These are phyloP conservation scores for Ustanciosporium gigantosporum DNA, from an alignment of 1,284 basidiomycete genomes.

Conservation along the genomic window DNA sequence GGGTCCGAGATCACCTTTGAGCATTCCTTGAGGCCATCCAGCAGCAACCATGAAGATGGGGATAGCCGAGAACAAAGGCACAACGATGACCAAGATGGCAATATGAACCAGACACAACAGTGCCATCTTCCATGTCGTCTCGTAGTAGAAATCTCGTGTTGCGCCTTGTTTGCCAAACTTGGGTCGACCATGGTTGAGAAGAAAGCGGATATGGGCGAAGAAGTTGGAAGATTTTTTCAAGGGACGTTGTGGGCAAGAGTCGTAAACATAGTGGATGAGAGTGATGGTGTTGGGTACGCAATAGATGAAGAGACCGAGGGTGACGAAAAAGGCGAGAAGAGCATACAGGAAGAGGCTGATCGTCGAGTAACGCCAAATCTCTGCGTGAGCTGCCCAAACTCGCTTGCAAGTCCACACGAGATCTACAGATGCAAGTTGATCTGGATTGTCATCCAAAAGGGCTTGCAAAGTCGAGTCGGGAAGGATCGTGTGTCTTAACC, in stretches of 20 bases:
- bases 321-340: background rate
- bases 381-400: constrained; percentile 6
- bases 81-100: background rate
- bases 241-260: constrained; percentile 1
- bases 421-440: constrained; percentile 1
- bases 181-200: background rate
- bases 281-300: constrained; percentile 5
- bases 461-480: background rate
- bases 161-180: background rate
- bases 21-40: background rate
- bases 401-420: background rate
- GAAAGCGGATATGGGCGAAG: background rate
- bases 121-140: constrained; percentile 8
- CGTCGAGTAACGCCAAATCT: background rate
- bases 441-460: background rate
- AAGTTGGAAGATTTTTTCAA: background rate
- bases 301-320: background rate
- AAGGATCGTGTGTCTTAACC: background rate
- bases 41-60: constrained; percentile 7
- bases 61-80: constrained; percentile 2
- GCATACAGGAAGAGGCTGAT: constrained; percentile 2
- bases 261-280: constrained; percentile 3
- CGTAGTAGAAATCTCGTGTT: background rate
- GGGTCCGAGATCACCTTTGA: background rate
- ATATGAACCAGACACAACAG: constrained; percentile 1